Evolutionary conservation across 306 rosid genomes (phyloP), one percentile per base, ranked within the genome.

Genomic region (Aeschynomene evenia): DNA sequence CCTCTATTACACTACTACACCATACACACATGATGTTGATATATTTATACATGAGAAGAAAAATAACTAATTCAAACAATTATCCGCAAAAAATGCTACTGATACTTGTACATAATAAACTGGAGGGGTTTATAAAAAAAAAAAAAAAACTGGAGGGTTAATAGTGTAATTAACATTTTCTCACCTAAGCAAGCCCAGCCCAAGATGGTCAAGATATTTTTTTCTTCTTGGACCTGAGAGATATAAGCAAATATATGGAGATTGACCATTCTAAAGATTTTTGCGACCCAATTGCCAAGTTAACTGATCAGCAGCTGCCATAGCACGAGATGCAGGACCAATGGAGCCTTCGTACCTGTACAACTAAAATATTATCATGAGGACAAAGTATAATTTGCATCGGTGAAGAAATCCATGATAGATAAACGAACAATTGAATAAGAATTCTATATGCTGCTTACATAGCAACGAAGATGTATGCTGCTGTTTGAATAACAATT

Each of bases 251-350:
- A 10, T 69, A 10, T 69, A 15, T 5, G 59, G 46, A 78, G 23
- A 34, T 19, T 63, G 53, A 59, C 43, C 46, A 50, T 19, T 56
- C 77, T 70, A 71, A 53, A 94, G 84, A 83, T 86, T 85, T 80
- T 74, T 88, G 76, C 97, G 77, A 72, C 79, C 84, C 71, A 93
- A 80, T 63, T 83, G 96, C 84, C 82, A 81, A 2, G 86, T 76
- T 77, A 90, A 84, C 74, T 90, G 97, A 81, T 93, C 98, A 74
- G 78, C 87, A 60, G 91, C 86, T 12, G 74, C 86, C 96, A 93
- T 90, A n/a, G 98, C 96, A 63, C 97, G 90, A 70, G 98, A 93
- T 42, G 97, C 98, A 0, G 96, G 85, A 50, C 90, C 97, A 40
- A 90, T 90, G 43, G 98, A 85, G 66, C 96, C 98, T 53, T 88